Evolutionary conservation across 2,329 filamentous ascomycete genomes (phyloP).

Genomic region (Boeremia exigua): DNA sequence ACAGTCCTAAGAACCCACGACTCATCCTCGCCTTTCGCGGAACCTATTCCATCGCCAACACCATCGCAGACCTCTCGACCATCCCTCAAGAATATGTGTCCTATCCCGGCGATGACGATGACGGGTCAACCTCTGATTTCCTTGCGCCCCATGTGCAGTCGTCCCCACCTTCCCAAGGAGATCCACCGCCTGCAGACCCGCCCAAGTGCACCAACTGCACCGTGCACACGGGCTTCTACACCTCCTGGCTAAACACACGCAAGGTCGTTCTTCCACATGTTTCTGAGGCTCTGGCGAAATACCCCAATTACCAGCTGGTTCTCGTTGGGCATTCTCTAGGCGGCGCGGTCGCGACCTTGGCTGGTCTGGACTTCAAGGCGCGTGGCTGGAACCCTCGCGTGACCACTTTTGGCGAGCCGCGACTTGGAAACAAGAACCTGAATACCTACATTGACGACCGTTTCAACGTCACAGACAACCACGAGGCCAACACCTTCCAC

Average conservation of each 20-base stretch:
- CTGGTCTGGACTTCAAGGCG: constrained; percentile 78
- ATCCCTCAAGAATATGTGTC: constrained; percentile 89
- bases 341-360: constrained; percentile 87
- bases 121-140: constrained; percentile 43
- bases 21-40: constrained; percentile 91
- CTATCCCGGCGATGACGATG: constrained; percentile 67
- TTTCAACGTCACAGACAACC: constrained; percentile 49
- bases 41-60: constrained; percentile 92
- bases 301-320: constrained; percentile 75
- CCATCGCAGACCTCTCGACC: constrained; percentile 87
- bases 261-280: constrained; percentile 72
- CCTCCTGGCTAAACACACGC: constrained; percentile 80
- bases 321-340: constrained; percentile 92
- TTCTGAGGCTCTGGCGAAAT: constrained; percentile 61
- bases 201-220: constrained; percentile 82
- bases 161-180: constrained; percentile 13
- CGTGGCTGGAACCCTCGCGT: constrained; percentile 78
- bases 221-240: constrained; percentile 88
- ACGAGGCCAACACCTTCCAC: constrained; percentile 60
- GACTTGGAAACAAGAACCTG: constrained; percentile 62
- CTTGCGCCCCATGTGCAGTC: constrained; percentile 24
- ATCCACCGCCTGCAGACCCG: constrained; percentile 41
- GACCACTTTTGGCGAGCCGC: constrained; percentile 92
- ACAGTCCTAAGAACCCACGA: constrained; percentile 62
- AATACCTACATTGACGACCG: constrained; percentile 60